Evolutionary conservation across 2,329 filamentous ascomycete species (phyloP), one percentile per base, ranked within the genome.

Genomic region (Xylaria sp.): DNA sequence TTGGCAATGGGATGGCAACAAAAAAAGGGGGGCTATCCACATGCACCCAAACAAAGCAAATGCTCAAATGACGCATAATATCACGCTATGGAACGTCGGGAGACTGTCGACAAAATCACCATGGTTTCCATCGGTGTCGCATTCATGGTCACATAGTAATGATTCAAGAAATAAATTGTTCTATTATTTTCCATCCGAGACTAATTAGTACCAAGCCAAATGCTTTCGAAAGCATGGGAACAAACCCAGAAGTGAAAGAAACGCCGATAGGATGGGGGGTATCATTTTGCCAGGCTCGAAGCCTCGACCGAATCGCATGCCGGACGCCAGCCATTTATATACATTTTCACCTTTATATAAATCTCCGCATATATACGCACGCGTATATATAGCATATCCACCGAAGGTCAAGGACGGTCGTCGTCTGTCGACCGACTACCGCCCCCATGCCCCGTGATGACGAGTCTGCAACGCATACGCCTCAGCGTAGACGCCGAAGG

Each of bases 401-500:
- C n/a, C n/a, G n/a, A n/a, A n/a, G n/a, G n/a, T n/a, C n/a, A n/a
- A n/a, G n/a, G n/a, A n/a, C n/a, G n/a, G n/a, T n/a, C n/a, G n/a
- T 46, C 13, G 12, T 31, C 49, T 7, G 7, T 52, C 25, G 6
- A 8, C 15, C 15, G 13, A 1, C 46, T 68, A 69, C 51, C 66
- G 59, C 2, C 62, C 60, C 69, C 69, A 71, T 3, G 54, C 51
- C 6, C 69, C 62, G 7, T 69, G 55, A 18, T 62, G 36, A 13
- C 56, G 60, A 28, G 69, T 69, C 63, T 69, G 69, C 1, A 69
- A 51, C 9, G 69, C 59, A 23, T 68, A 70, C 3, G 65, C 65
- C 68, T 70, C 66, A 20, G 62, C 2, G 25, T 70, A 66, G 13
- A 70, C 69, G 7, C 69, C 69, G 36, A 71, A 69, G 4, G 66